These are phyloP conservation scores for Parathielavia hyrcaniae DNA, from an alignment of 495 filamentous ascomycete species.

Conservation along the genomic window DNA sequence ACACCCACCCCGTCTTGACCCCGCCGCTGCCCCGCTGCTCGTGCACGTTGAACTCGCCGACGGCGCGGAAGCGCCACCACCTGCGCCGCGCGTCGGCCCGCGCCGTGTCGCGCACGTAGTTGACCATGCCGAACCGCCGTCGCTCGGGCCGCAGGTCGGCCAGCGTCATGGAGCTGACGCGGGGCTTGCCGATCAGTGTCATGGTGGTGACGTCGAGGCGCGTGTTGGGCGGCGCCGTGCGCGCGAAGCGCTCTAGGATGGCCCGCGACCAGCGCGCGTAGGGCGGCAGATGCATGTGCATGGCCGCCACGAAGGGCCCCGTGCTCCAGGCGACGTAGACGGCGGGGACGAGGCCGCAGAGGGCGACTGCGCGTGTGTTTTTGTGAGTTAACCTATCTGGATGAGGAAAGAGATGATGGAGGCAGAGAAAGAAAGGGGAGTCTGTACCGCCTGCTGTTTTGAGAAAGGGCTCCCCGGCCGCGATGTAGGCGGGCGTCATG, in stretches of 20 bases:
- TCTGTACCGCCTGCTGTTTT: constrained; percentile 32
- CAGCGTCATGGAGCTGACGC: constrained; percentile 41
- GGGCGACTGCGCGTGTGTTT: constrained; percentile 45
- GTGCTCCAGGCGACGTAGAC: constrained; percentile 59
- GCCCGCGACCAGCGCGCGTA: constrained; percentile 66
- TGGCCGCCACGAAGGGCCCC: constrained; percentile 63
- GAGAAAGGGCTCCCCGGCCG: constrained; percentile 43
- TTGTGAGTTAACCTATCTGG: constrained; percentile 14
- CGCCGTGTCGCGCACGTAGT: constrained; percentile 41
- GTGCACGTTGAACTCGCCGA: constrained; percentile 33
- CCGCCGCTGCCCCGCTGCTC: background rate
- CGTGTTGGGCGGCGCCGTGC: constrained; percentile 55
- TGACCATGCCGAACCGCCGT: constrained; percentile 45
- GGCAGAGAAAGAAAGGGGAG: background rate
- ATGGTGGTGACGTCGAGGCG: constrained; percentile 65
- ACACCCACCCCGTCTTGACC: constrained; percentile 30
- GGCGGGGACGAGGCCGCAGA: constrained; percentile 58
- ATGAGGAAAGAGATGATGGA: background rate
- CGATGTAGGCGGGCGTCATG: constrained; percentile 53
- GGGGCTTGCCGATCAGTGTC: constrained; percentile 55
- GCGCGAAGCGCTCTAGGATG: constrained; percentile 56
- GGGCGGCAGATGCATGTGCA: constrained; percentile 62
- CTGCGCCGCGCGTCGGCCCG: constrained; percentile 23
- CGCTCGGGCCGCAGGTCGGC: constrained; percentile 44
- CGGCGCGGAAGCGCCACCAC: constrained; percentile 37